Evolutionary conservation across 306 rosid species (phyloP).

Genomic region (Coriaria nepalensis): DNA sequence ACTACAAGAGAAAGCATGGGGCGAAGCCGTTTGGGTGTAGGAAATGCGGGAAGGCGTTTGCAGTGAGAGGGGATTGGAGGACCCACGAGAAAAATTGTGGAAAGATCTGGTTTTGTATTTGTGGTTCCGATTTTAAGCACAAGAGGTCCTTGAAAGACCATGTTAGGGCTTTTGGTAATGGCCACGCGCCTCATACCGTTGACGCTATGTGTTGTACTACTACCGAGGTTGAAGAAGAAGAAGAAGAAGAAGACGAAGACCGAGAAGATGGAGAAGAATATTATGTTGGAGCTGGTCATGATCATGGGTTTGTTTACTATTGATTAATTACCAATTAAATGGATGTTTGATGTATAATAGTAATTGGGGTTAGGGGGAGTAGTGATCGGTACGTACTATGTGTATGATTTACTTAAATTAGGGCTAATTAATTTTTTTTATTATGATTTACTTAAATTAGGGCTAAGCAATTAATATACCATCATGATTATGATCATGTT

Average conservation of each 20-base stretch:
- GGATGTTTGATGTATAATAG: constrained; percentile 13
- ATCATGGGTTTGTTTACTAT: constrained; percentile 20
- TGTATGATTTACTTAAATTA: constrained; percentile 1
- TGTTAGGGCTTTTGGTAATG: constrained; percentile 69
- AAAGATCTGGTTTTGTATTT: constrained; percentile 86
- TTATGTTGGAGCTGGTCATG: too few relatives aligned
- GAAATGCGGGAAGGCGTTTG: constrained; percentile 74
- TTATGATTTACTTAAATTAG: constrained; percentile 4
- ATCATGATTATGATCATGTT: background rate
- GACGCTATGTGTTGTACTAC: constrained; percentile 17
- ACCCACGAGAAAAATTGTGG: constrained; percentile 98
- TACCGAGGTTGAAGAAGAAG: constrained; percentile 20
- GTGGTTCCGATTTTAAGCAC: constrained; percentile 92
- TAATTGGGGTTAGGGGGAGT: constrained; percentile 1
- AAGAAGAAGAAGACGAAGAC: constrained; percentile 16
- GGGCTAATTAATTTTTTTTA: background rate
- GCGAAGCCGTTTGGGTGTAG: constrained; percentile 77
- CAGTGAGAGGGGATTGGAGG: constrained; percentile 89
- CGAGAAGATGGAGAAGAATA: constrained; percentile 15
- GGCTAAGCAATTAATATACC: background rate
- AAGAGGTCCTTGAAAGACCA: constrained; percentile 89
- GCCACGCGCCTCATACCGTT: constrained; percentile 59
- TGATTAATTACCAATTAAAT: background rate
- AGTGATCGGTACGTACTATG: background rate
- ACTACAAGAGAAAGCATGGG: constrained; percentile 89